Base-by-base conservation (phyloP, 805 yeast genomes). In the Pichia occidentalis region DNA sequence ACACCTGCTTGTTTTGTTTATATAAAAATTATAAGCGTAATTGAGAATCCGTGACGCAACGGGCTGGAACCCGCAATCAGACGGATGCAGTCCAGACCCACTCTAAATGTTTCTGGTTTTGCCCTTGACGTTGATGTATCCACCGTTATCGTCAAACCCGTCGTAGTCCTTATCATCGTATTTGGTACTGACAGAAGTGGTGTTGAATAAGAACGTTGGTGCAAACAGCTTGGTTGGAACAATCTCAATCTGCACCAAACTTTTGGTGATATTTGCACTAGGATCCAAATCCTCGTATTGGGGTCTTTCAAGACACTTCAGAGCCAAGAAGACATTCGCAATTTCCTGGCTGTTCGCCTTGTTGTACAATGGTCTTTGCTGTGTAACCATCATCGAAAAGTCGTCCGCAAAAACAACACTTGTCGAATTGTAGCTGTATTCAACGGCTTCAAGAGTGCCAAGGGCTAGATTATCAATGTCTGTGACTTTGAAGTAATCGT, bases 81-180 rank as follows among this genome's bases (percentile, higher is more conserved):
- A n/a, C n/a, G n/a, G n/a, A n/a, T n/a, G n/a, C n/a, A n/a, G n/a
- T n/a, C n/a, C n/a, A n/a, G n/a, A n/a, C n/a, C n/a, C n/a, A n/a
- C 23, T n/a, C n/a, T 39, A 44, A 23, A 48, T 25, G 9, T 36
- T 43, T 37, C 44, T 53, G 12, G 63, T 58, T 28, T 41, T 52
- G 20, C 62, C 63, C 24, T 54, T 46, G 18, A 58, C 48, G 37
- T 53, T 57, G 23, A 57, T 55, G 35, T 53, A 45, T 7, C 33
- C 43, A 25, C 36, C 39, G 16, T 14, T 25, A 14, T 40, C 49
- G 34, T 49, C 55, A 29, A 35, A 22, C 23, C 34, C 39, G 14
- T 32, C 43, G 24, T 28, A 29, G 19, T 38, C 40, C 8, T 35
- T 41, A n/a, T 32, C 33, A 24, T 34, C 42, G 14, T 24, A 11